These are phyloP conservation scores for Prunella vulgaris DNA, from an alignment of 257 asterid species.

Conservation along the genomic window DNA sequence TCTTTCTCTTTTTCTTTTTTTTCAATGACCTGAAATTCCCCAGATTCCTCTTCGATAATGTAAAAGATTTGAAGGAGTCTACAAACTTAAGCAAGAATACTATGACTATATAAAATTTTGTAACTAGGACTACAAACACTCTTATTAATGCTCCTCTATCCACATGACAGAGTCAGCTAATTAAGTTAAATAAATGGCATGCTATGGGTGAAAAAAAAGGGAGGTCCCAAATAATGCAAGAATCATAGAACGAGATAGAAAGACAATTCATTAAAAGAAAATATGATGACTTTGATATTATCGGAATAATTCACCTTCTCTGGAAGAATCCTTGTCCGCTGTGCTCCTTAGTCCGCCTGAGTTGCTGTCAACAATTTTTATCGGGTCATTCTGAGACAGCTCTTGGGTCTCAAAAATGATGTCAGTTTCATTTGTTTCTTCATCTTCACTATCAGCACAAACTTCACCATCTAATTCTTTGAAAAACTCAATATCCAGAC, in stretches of 20 bases:
- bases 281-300: not conserved
- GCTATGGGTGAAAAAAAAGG: not conserved
- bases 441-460: slow-evolving; percentile 30
- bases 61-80: not conserved
- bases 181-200: not conserved
- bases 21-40: not conserved
- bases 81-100: not conserved
- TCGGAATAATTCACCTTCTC: slow-evolving; percentile 23
- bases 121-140: not conserved
- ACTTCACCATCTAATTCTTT: slow-evolving; percentile 34
- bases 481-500: slow-evolving; percentile 24
- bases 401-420: slow-evolving; percentile 43
- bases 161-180: not conserved
- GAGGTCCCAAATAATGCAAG: not conserved
- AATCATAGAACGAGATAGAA: not conserved
- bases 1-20: not conserved
- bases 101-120: not conserved
- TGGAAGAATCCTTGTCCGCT: slow-evolving; percentile 15
- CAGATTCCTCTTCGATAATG: not conserved
- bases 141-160: slow-evolving; percentile 5
- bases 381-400: slow-evolving; percentile 35
- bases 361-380: slow-evolving; percentile 18
- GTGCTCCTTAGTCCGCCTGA: slow-evolving; percentile 24
- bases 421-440: slow-evolving; percentile 36
- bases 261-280: not conserved